Evolutionary conservation across 1,139 yeast species (phyloP), one percentile per base, ranked within the genome.

Genomic region (Debaryomyces coudertii): DNA sequence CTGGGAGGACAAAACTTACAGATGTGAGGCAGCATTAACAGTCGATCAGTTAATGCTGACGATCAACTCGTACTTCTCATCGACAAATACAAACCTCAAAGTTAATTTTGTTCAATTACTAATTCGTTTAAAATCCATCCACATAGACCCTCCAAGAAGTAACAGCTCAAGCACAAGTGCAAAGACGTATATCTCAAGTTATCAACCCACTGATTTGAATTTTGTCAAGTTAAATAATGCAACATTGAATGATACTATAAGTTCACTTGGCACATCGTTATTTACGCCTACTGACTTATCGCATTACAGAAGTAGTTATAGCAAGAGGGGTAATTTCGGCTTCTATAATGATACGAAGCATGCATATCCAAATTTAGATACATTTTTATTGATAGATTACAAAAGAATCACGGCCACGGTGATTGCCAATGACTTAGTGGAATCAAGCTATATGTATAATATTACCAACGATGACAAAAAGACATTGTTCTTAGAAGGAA

Each of bases 71-170:
- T 85, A 69, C 53, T 54, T 85, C 8, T 42, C 46, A 0, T 56
- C 50, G 1, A 82, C 90, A 2, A 82, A 87, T 51, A 79, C 83
- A 18, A 77, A 78, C 48, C 55, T 84, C 51, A 70, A 77, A 15
- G 87, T 82, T 1, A 77, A 81, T 56, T 57, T 82, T 27, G 38
- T 87, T n/a, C 71, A 74, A 41, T 29, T 89, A 16, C 60, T 84
- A n/a, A 57, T 85, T 45, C 76, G 76, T 47, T 64, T 81, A 46
- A 68, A 67, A 48, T 49, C 64, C 3, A 62, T 69, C 12, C 42
- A 43, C 7, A 33, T 34, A 12, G 28, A 35, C 12, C 31, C 39
- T 7, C 36, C 33, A 6, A 9, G 8, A 4, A 5, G 12, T 7
- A 36, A 31, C 9, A 14, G 23, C 5, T 18, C 36, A 8, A 33